Evolutionary conservation across 1,284 basidiomycete species (phyloP).

Genomic region (Volvariella volvacea): DNA sequence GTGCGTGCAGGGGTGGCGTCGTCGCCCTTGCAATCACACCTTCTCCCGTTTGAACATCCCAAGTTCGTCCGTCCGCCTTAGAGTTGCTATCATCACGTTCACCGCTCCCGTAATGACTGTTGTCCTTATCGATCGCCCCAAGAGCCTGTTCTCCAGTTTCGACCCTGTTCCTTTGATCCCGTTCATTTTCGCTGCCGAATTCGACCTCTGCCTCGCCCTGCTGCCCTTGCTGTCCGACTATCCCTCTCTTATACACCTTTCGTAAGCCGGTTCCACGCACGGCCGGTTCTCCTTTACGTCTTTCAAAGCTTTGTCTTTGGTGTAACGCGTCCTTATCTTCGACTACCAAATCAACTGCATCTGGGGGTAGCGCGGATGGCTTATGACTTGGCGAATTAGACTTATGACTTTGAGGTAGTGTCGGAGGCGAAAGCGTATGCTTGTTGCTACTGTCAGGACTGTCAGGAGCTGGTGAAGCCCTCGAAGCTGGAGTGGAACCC

Average conservation of each 20-base stretch:
- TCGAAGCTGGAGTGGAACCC: too few relatives aligned
- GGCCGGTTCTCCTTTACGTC: conserved; percentile 48
- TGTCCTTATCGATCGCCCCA: too few relatives aligned
- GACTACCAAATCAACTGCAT: conserved; percentile 76
- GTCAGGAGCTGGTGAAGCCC: too few relatives aligned
- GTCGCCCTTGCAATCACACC: conserved; percentile 24
- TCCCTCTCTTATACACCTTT: conserved; percentile 48
- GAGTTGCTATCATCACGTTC: conserved; percentile 7
- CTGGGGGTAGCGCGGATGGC: conserved; percentile 44
- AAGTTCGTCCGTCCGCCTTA: conserved; percentile 9
- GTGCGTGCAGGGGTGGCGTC: conserved; percentile 42
- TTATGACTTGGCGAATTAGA: conserved; percentile 7
- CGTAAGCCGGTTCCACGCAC: conserved; percentile 32
- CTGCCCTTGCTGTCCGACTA: conserved; percentile 34
- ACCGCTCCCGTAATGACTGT: conserved; percentile 8
- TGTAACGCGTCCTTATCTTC: conserved; percentile 41
- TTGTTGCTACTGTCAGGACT: too few relatives aligned
- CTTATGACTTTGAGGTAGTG: conserved; percentile 3
- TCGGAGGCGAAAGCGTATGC: background rate
- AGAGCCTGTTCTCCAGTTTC: background rate
- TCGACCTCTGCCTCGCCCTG: conserved; percentile 28
- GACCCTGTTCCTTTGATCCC: background rate
- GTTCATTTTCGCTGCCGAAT: conserved; percentile 29
- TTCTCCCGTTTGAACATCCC: conserved; percentile 13
- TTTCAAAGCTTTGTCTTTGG: conserved; percentile 40